Evolutionary conservation across 176 grass and related monocot genomes (phyloP).

Genomic region (Rhynchospora pubera): DNA sequence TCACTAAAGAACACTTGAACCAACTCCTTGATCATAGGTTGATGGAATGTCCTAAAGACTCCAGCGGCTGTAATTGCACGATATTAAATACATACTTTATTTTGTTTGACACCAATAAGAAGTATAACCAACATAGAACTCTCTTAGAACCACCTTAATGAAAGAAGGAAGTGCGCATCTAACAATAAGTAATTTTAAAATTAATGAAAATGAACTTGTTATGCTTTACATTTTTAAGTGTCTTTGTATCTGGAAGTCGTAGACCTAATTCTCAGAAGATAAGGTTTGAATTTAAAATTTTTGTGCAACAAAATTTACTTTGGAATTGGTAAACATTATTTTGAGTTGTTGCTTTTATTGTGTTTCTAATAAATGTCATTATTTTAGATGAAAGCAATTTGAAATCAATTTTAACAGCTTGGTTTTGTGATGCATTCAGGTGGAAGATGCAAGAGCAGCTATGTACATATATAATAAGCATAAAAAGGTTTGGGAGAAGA

Average conservation of each 20-base stretch:
- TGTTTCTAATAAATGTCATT: not conserved
- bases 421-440: constrained; percentile 25
- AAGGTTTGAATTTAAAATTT: not conserved
- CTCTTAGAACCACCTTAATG: not conserved
- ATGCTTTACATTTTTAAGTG: too few relatives aligned
- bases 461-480: constrained; percentile 90
- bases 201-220: too few relatives aligned
- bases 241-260: too few relatives aligned
- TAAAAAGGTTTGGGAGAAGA: constrained; percentile 85
- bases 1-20: not conserved
- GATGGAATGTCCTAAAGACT: not conserved
- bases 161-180: too few relatives aligned
- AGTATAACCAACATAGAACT: not conserved
- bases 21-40: not conserved
- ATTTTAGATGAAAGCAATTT: not conserved
- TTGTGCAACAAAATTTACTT: not conserved
- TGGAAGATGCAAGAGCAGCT: constrained; percentile 80
- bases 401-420: not conserved
- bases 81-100: not conserved
- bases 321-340: not conserved
- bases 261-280: too few relatives aligned
- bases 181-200: too few relatives aligned
- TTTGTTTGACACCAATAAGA: not conserved
- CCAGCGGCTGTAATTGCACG: not conserved
- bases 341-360: not conserved